Evolutionary conservation across 805 yeast species (phyloP).

Genomic region (Candida wancherniae): DNA sequence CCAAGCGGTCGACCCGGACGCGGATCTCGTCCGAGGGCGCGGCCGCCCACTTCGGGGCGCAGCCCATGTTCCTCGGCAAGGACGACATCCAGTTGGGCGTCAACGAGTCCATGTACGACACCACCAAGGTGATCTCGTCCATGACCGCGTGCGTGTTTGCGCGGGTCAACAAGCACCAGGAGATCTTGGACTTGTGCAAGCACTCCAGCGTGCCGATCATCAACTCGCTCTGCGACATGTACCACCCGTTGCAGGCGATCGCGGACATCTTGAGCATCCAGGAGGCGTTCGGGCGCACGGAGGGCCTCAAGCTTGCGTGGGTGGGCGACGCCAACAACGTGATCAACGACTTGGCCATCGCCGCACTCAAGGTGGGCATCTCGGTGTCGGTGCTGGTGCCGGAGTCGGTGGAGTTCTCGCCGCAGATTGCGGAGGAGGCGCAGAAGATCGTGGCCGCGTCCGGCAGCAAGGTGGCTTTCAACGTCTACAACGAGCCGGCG

Average conservation of each 20-base stretch:
- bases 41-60: slow-evolving; percentile 86
- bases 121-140: slow-evolving; percentile 83
- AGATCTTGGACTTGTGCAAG: slow-evolving; percentile 70
- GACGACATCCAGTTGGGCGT: slow-evolving; percentile 97
- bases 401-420: slow-evolving; percentile 58
- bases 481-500: slow-evolving; percentile 66
- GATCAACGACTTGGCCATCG: slow-evolving; percentile 86
- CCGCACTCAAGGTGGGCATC: slow-evolving; percentile 80
- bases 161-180: slow-evolving; percentile 83
- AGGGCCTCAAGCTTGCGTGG: slow-evolving; percentile 82
- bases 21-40: slow-evolving; percentile 95
- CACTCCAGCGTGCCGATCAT: slow-evolving; percentile 87
- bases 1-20: slow-evolving; percentile 93
- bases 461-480: slow-evolving; percentile 39
- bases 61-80: slow-evolving; percentile 93
- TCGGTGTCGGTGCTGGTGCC: slow-evolving; percentile 84
- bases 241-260: slow-evolving; percentile 93
- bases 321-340: slow-evolving; percentile 96
- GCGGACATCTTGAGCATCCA: slow-evolving; percentile 84
- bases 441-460: slow-evolving; percentile 42
- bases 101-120: slow-evolving; percentile 85
- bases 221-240: slow-evolving; percentile 87
- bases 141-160: slow-evolving; percentile 98
- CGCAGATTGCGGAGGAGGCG: slow-evolving; percentile 52
- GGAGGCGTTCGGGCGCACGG: slow-evolving; percentile 59